phyloP scores from a whole-genome alignment of 2,329 filamentous ascomycete genomes.

The Scedosporium dehoogii region DNA sequence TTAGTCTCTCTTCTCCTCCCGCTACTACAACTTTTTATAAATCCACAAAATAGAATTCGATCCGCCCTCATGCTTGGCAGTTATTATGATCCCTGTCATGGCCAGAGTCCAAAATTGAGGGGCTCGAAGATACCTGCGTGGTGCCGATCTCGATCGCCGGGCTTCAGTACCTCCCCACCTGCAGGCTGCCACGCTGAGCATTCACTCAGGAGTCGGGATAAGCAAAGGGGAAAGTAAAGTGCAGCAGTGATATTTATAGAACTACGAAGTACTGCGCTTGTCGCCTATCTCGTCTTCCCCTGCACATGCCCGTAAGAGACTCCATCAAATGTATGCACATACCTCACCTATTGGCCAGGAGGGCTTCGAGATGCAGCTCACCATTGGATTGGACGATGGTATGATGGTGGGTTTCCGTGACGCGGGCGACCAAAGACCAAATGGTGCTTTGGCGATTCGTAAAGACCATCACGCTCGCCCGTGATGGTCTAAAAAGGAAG shows the following conservation, averaged over 20 bases:
- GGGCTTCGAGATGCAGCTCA: background rate
- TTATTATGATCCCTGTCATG: background rate
- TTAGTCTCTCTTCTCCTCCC: background rate
- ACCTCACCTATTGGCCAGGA: background rate
- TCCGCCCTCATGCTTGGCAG: no score
- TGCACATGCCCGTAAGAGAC: background rate
- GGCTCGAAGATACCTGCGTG: background rate
- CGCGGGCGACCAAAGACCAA: background rate
- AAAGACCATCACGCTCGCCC: background rate
- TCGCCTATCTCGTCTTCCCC: background rate
- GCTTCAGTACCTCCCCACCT: background rate
- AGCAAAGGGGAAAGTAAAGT: background rate
- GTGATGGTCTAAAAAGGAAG: no score
- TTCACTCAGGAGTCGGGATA: no score
- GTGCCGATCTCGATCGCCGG: background rate
- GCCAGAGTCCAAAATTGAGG: background rate
- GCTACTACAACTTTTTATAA: background rate
- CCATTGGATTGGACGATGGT: background rate
- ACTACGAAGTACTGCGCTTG: background rate
- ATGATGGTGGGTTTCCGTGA: background rate
- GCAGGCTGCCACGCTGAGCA: no score
- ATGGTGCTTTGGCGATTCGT: background rate
- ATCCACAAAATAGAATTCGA: no score
- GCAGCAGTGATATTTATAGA: background rate
- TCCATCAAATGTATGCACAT: background rate